Percentiles rank a stretch among this genome's conserved stretches.
Evolutionary conservation across 768 basidiomycete genomes (phyloP).

Genomic region (Suillus weaverae): DNA sequence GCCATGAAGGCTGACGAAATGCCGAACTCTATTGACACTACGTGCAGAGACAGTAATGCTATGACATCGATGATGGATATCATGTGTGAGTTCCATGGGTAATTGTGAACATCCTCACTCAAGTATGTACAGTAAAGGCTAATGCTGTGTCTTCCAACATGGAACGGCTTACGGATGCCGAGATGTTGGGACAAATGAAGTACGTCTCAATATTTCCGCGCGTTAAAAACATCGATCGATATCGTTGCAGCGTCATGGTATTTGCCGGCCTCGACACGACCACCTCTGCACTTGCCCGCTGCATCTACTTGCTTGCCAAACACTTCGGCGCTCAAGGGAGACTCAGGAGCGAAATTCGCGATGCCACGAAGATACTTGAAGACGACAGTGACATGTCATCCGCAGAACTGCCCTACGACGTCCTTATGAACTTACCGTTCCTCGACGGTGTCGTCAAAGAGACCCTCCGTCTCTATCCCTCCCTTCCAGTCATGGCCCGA

Average conservation of each 20-base stretch:
- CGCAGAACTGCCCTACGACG: slow-evolving; percentile 36
- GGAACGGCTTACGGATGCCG: slow-evolving; percentile 42
- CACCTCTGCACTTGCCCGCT: slow-evolving; percentile 39
- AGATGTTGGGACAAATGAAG: slow-evolving; percentile 54
- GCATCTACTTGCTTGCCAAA: slow-evolving; percentile 35
- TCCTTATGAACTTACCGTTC: slow-evolving; percentile 35
- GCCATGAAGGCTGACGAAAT: slow-evolving; percentile 25
- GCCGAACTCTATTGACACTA: not conserved
- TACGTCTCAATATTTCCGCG: slow-evolving; percentile 21
- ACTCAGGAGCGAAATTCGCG: slow-evolving; percentile 36
- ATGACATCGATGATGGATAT: slow-evolving; percentile 39
- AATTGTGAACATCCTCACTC: not conserved
- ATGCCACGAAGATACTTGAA: slow-evolving; percentile 15
- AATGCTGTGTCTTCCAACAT: slow-evolving; percentile 35
- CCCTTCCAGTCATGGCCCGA: slow-evolving; percentile 15
- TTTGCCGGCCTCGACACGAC: slow-evolving; percentile 49
- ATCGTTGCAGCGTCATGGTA: slow-evolving; percentile 37
- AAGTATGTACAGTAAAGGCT: slow-evolving; percentile 30
- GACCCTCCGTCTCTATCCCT: slow-evolving; percentile 39
- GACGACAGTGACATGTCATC: not conserved
- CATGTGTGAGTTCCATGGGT: slow-evolving; percentile 38
- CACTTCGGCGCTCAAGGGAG: slow-evolving; percentile 40
- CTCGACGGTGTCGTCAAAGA: slow-evolving; percentile 41
- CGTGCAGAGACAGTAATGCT: slow-evolving; percentile 15
- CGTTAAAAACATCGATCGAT: too few species aligned